These are phyloP conservation scores for Kondoa malvinella DNA, from an alignment of 768 basidiomycete species.

Conservation along the genomic window DNA sequence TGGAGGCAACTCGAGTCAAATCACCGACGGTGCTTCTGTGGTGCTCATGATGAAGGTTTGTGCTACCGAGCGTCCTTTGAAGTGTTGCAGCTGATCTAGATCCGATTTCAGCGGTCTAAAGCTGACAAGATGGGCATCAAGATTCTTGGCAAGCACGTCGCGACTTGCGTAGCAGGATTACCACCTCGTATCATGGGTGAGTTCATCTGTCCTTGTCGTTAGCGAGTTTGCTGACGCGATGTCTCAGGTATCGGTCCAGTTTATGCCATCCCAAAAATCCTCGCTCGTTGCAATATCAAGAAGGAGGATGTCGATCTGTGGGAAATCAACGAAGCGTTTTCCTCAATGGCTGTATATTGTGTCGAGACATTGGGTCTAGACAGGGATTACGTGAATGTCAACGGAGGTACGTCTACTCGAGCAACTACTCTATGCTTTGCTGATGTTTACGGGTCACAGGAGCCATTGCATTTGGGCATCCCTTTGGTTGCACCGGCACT, in stretches of 20 bases:
- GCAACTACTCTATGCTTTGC: neutral
- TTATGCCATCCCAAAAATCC: conserved; percentile 57
- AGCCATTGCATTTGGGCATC: conserved; percentile 56
- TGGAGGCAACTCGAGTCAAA: conserved; percentile 62
- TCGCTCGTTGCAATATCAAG: conserved; percentile 49
- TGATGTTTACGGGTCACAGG: conserved; percentile 36
- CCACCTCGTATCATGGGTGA: conserved; percentile 46
- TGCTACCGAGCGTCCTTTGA: neutral
- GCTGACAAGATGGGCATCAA: conserved; percentile 48
- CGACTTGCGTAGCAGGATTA: conserved; percentile 52
- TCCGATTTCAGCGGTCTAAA: neutral
- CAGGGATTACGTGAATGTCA: conserved; percentile 12
- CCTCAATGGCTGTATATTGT: conserved; percentile 37
- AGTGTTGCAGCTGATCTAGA: neutral
- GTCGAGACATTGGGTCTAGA: conserved; percentile 16
- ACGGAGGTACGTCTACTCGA: neutral
- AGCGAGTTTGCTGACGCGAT: neutral
- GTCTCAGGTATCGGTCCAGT: conserved; percentile 47
- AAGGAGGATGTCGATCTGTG: conserved; percentile 61
- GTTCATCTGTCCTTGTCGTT: neutral
- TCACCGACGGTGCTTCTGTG: conserved; percentile 74
- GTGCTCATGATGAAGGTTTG: conserved; percentile 61
- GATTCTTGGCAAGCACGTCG: conserved; percentile 59
- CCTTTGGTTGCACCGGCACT: conserved; percentile 15
- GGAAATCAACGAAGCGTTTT: conserved; percentile 82